Percentiles rank a stretch among this genome's conserved stretches.
Evolutionary conservation across 768 basidiomycete species (phyloP).

Genomic region (Mycena amicta): DNA sequence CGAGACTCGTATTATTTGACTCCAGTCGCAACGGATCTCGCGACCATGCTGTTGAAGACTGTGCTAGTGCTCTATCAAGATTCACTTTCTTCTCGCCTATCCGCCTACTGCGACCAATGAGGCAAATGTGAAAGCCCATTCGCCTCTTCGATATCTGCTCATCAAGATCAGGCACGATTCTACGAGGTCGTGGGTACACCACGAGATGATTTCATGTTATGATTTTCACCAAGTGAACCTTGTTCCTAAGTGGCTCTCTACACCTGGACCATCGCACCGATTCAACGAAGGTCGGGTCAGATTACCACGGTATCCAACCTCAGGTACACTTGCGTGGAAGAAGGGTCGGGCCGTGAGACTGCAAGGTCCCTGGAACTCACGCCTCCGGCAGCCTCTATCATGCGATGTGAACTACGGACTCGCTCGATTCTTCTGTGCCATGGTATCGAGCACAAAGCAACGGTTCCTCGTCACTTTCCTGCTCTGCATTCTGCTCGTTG

Average conservation of each 20-base stretch:
- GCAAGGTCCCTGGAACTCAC: too few relatives aligned
- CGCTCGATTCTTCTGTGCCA: constrained; percentile 1
- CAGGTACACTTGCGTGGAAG: too few relatives aligned
- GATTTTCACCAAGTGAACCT: constrained; percentile 12
- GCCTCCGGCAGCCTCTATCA: too few relatives aligned
- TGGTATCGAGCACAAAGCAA: background rate
- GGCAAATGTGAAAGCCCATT: constrained; percentile 7
- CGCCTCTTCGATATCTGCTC: too few relatives aligned
- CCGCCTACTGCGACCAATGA: constrained; percentile 19
- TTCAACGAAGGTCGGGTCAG: too few relatives aligned
- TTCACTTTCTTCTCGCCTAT: constrained; percentile 1
- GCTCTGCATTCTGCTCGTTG: background rate
- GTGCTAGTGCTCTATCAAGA: constrained; percentile 32
- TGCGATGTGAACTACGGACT: background rate
- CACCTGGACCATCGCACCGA: too few relatives aligned
- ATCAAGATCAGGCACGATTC: constrained; percentile 9
- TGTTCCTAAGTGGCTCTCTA: too few relatives aligned
- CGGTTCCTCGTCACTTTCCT: constrained; percentile 1
- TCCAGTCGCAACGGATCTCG: constrained; percentile 30
- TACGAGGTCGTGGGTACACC: constrained; percentile 18
- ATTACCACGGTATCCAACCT: too few relatives aligned
- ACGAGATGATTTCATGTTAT: constrained; percentile 28
- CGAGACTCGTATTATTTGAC: constrained; percentile 35
- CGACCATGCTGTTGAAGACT: constrained; percentile 27
- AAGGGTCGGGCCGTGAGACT: too few relatives aligned